Base-by-base conservation (phyloP, 768 basidiomycete genomes). In the Phylloporus arenicola region DNA sequence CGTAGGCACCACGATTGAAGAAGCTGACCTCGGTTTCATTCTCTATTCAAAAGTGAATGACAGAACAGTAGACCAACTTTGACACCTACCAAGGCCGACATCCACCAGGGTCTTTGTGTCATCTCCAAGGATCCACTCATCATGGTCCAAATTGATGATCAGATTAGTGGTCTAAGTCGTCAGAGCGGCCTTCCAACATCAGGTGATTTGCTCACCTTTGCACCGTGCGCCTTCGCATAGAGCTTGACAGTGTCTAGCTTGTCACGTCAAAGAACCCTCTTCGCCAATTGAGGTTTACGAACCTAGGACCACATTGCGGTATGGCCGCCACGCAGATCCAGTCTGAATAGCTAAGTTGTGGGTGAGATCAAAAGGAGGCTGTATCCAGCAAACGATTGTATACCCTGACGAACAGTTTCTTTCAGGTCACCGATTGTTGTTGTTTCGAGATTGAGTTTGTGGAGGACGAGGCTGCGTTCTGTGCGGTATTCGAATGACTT, bases 141-240 rank as follows among this genome's bases (percentile, higher is more conserved):
- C 95, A 61, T 94, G 81, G 62, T 96, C 92, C 50, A 98, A 78
- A 68, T 99, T 99, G 64, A 99, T 97, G 68, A 99, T 97, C 25
- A 99, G 76, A 71, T 99, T 98, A 29, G 88, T 88, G 1, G 94
- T 95, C 95, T 97, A 60, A 14, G 31, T 50, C 43, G 49, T 42
- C 14, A 37, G 5, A 22, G 22, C 11, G 20, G 44, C 41, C 39
- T 48, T 47, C 35, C 34, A 34, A 49, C 31, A 41, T 22, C 25
- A 34, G 27, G 33, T 6, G 16, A 25, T 8, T 27, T 22, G 16
- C 43, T 17, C 19, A 88, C 95, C 80, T 99, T 99, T 47, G 92
- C 79, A 11, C 94, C 93, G 63, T 98, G 95, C 2, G 95, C 96
- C 64, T 83, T 84, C 4, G 91, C 89, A 65, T 99, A 99, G 16